Base-by-base conservation (phyloP, 345 rosid genomes). In the Eucalyptus marginata region DNA sequence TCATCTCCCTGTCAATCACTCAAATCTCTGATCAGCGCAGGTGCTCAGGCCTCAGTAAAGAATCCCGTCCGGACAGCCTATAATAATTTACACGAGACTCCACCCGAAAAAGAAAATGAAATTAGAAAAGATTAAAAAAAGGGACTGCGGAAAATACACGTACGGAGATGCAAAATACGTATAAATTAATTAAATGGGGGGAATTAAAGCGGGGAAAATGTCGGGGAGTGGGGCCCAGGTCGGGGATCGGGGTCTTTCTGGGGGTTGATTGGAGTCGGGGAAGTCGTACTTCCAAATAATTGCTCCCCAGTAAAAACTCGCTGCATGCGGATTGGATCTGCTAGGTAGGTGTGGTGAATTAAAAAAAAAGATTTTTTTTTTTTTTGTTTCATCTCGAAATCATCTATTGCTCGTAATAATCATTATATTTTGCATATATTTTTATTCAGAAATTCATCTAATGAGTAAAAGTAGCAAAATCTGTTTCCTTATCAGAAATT, bases 361-460 rank as follows among this genome's bases (percentile, higher is more conserved):
- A 36, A 36, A 36, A 36, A 36, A 4, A 36, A 36, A 36, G 4
- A 36, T 27, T 3, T 20, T 20, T 36, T 36, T 36, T 36, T 36
- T 36, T 40, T 4, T 40, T 40, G 5, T 40, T 5, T 40, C 40
- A 40, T 40, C 40, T 40, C 40, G 40, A 40, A 40, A 40, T 40
- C 40, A 40, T 36, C 36, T 36, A 36, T 36, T 36, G 36, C 36
- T 3, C 36, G 36, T 40, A 40, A 40, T 40, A 40, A 40, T 40
- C 40, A 40, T 4, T 40, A 40, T 40, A 40, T 40, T 40, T 40
- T 40, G 1, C 40, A 0, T 3, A 51, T 51, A 51, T 17, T 52
- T 52, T 17, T 17, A 0, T 9, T 51, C 1, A 52, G 3, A 51
- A 52, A 52, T 2, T 52, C 2, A 0, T 52, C 0, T 17, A 3